A percentile compares a stretch with the other conserved stretches of the same genome.
Evolutionary conservation across 2,329 filamentous ascomycete genomes (phyloP).

Genomic region (Cordyceps fumosorosea): DNA sequence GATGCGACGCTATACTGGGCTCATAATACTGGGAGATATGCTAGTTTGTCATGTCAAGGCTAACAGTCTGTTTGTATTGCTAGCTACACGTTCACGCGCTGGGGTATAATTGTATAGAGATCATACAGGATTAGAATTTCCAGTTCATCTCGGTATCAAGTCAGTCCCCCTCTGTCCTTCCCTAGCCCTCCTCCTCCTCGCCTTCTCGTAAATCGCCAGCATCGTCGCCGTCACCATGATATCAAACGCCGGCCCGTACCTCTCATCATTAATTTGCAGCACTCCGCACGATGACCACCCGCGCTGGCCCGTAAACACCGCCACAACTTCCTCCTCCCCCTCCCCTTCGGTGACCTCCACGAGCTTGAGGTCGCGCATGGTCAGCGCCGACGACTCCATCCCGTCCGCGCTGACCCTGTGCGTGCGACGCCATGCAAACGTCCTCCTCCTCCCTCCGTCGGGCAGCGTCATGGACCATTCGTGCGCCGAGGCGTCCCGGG

Average conservation of each 20-base stretch:
- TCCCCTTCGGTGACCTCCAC: background rate
- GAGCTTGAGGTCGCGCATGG: conserved; percentile 3
- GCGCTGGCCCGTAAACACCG: conserved; percentile 1
- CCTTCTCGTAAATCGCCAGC: conserved; percentile 6
- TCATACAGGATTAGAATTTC: no score
- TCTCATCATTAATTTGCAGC: conserved; percentile 6
- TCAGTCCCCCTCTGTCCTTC: no score
- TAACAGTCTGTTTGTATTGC: no score
- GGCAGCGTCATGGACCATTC: background rate
- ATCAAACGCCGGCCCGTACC: conserved; percentile 5
- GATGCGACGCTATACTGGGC: no score
- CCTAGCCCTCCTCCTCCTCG: background rate
- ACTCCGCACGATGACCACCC: background rate
- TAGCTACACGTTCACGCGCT: no score
- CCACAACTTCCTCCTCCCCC: background rate
- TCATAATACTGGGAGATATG: no score
- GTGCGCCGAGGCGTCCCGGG: background rate
- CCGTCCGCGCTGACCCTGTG: conserved; percentile 1
- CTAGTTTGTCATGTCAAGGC: no score
- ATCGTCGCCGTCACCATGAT: background rate
- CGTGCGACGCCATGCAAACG: conserved; percentile 2
- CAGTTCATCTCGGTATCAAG: no score
- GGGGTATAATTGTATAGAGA: no score
- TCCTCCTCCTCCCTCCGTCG: background rate
- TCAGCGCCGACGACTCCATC: background rate